phyloP scores from a whole-genome alignment of 805 yeast species.

The Cyberlindnera maritima region DNA sequence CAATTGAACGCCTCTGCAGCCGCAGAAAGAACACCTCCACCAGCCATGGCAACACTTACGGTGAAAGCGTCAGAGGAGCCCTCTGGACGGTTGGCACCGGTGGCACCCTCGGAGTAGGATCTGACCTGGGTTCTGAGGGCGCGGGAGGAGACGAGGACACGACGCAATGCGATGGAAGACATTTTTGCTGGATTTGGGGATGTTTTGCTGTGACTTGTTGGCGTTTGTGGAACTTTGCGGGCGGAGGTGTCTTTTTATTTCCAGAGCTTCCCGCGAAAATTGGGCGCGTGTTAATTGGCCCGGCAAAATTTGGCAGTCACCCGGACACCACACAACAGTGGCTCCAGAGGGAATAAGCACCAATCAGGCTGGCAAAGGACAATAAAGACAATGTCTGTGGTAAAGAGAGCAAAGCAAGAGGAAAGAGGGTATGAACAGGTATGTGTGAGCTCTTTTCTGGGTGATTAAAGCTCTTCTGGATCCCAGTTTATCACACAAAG shows the following conservation, averaged over 20 bases:
- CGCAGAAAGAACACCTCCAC: background rate
- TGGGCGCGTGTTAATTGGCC: conserved; percentile 18
- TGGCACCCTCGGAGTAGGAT: conserved; percentile 52
- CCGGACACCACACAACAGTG: conserved; percentile 19
- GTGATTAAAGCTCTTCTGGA: background rate
- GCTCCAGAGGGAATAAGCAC: too few relatives aligned
- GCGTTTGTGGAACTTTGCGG: background rate
- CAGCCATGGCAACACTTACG: conserved; percentile 32
- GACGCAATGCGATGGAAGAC: conserved; percentile 34
- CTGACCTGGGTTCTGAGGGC: conserved; percentile 25
- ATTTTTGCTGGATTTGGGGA: conserved; percentile 15
- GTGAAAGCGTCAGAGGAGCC: conserved; percentile 60
- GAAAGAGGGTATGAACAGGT: conserved; percentile 5
- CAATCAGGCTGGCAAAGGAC: background rate
- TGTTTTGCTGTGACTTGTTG: background rate
- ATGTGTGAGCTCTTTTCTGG: conserved; percentile 17
- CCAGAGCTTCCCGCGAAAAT: background rate
- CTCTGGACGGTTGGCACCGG: conserved; percentile 56
- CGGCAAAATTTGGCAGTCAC: conserved; percentile 6
- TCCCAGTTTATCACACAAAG: too few relatives aligned
- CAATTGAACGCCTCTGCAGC: too few relatives aligned
- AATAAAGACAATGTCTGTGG: conserved; percentile 31
- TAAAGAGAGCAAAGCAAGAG: conserved; percentile 32
- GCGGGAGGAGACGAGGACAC: conserved; percentile 34
- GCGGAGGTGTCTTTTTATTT: conserved; percentile 1